Base-by-base conservation (phyloP, 306 rosid species). In the Sechiopsis laciniata region DNA sequence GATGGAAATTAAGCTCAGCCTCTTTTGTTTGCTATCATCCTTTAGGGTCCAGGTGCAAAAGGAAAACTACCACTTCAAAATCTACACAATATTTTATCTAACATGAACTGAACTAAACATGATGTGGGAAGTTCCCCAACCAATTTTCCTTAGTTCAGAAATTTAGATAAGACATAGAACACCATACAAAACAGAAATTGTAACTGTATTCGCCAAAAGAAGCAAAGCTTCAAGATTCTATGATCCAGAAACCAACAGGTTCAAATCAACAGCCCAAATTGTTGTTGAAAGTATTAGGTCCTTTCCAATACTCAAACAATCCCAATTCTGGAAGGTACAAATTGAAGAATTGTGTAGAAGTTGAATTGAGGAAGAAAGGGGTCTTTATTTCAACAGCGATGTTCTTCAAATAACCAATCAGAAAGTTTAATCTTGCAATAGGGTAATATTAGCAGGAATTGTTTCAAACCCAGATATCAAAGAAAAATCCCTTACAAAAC, bases 21-120 rank as follows among this genome's bases (percentile, higher is more conserved):
- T 71, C 63, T 71, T 69, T 69, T 48, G 45, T 69, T 68, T 69
- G 73, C 45, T 69, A 69, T 7, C 58, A 50, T 48, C 73, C 56
- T 68, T 67, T 46, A 67, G 29, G 55, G 42, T 70, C 60, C 60
- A 51, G 45, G 60, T 70, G 35, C 17, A 26, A 24, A 72, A 55
- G 37, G 26, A 72, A 52, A 71, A 42, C 76, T 37, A 55, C 76
- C 40, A 20, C 61, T 73, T 55, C 26, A 55, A 55, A 57, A 56
- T 56, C 51, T 29, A 54, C 51, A 46, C 17, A 32, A 72, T 4
- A 53, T 72, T 46, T 68, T 21, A 48, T 68, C 56, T 46, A 12
- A 12, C 57, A 48, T 8, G 52, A 37, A 64, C 52, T 3, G 52
- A 68, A 42, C 29, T 10, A 66, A 45, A 66, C 9, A 19, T 66